These are phyloP conservation scores for Suhomyces sp. DNA, from an alignment of 805 yeast genomes.

Conservation along the genomic window DNA sequence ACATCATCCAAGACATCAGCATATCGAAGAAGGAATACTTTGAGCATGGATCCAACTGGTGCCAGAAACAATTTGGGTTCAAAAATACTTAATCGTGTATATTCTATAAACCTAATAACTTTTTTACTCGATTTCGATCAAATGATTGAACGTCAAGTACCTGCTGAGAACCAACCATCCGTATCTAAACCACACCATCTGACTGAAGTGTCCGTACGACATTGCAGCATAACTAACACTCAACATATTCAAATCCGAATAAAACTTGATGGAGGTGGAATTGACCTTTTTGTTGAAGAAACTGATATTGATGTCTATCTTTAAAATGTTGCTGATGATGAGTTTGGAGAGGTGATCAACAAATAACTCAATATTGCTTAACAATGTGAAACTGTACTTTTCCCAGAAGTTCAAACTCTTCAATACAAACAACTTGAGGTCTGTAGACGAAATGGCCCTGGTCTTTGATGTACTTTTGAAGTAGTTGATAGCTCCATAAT, in stretches of 20 bases:
- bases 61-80: constrained; percentile 51
- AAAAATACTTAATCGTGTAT: constrained; percentile 13
- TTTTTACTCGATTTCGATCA: constrained; percentile 27
- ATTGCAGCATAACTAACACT: constrained; percentile 60
- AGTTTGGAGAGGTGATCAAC: constrained; percentile 35
- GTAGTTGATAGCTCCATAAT: constrained; percentile 46
- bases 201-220: constrained; percentile 79
- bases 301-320: constrained; percentile 36
- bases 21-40: constrained; percentile 77
- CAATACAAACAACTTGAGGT: constrained; percentile 26
- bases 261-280: constrained; percentile 34
- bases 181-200: constrained; percentile 93
- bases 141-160: constrained; percentile 74
- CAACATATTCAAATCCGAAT: constrained; percentile 39
- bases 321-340: constrained; percentile 27
- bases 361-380: constrained; percentile 42
- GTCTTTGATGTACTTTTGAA: constrained; percentile 10
- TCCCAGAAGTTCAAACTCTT: constrained; percentile 38
- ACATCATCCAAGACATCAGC: constrained; percentile 48
- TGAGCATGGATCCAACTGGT: constrained; percentile 74
- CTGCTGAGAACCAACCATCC: constrained; percentile 79
- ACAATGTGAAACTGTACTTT: constrained; percentile 49
- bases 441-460: constrained; percentile 2
- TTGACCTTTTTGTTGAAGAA: constrained; percentile 27
- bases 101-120: not conserved